These are phyloP conservation scores for Kwoniella mangroviensis DNA, from an alignment of 768 basidiomycete genomes.

Conservation along the genomic window DNA sequence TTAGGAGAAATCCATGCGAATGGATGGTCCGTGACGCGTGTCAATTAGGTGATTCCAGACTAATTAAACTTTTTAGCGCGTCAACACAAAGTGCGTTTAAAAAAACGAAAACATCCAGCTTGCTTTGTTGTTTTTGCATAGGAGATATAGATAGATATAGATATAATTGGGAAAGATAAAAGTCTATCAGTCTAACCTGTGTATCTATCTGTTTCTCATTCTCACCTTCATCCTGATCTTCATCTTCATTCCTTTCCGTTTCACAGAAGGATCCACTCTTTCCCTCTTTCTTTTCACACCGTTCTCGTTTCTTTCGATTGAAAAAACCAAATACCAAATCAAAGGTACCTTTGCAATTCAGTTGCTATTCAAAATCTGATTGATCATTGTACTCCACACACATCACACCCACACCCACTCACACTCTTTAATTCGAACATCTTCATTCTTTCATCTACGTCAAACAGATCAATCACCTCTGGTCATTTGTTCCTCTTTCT, in stretches of 20 bases:
- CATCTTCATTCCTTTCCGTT: not conserved
- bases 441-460: not conserved
- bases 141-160: not conserved
- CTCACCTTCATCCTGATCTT: not conserved
- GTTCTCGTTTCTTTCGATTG: too few species aligned
- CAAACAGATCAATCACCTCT: not conserved
- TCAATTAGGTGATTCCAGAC: constrained; percentile 7
- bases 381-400: not conserved
- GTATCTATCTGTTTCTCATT: not conserved
- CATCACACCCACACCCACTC: not conserved
- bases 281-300: not conserved
- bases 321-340: too few species aligned
- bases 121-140: not conserved
- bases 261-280: not conserved
- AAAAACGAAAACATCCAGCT: not conserved
- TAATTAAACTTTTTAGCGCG: constrained; percentile 8
- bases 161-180: not conserved
- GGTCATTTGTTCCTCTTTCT: not conserved
- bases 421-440: not conserved
- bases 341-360: not conserved
- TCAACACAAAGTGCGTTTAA: not conserved
- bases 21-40: not conserved
- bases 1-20: not conserved
- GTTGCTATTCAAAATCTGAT: not conserved
- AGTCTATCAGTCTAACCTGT: not conserved